Evolutionary conservation across 2,329 filamentous ascomycete genomes (phyloP).

Genomic region (Periconia macrospinosa): DNA sequence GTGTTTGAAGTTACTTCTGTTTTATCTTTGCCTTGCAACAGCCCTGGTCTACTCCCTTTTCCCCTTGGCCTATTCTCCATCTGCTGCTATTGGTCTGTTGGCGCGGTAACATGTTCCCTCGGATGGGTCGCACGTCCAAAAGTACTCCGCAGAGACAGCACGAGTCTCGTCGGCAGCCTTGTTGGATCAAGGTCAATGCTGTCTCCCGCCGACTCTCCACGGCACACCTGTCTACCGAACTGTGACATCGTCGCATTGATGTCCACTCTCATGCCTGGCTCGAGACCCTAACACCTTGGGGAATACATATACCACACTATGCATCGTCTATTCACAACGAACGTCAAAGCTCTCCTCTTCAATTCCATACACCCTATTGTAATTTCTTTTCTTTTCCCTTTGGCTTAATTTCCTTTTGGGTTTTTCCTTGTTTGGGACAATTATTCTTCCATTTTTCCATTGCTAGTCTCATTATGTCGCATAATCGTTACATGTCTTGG

Average conservation of each 20-base stretch:
- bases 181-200: conserved; percentile 27
- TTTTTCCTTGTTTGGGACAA: conserved; percentile 8
- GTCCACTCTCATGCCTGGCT: conserved; percentile 11
- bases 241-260: conserved; percentile 27
- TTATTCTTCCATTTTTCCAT: conserved; percentile 6
- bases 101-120: conserved; percentile 13
- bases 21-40: conserved; percentile 33
- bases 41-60: conserved; percentile 18
- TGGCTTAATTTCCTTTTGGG: conserved; percentile 5
- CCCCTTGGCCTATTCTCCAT: conserved; percentile 18
- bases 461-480: conserved; percentile 26
- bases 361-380: conserved; percentile 26
- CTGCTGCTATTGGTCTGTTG: conserved; percentile 22
- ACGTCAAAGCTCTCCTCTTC: conserved; percentile 28
- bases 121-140: conserved; percentile 16
- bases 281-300: not conserved
- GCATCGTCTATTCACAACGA: conserved; percentile 18
- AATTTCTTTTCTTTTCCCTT: conserved; percentile 27
- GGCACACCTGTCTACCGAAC: conserved; percentile 28
- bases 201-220: conserved; percentile 18
- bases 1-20: conserved; percentile 35
- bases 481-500: conserved; percentile 40
- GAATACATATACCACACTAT: conserved; percentile 39
- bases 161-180: conserved; percentile 31
- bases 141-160: conserved; percentile 30